Evolutionary conservation across 179 eudicot species (phyloP), one percentile per base, ranked within the genome.

Genomic region (Sideroxylon spinosum): DNA sequence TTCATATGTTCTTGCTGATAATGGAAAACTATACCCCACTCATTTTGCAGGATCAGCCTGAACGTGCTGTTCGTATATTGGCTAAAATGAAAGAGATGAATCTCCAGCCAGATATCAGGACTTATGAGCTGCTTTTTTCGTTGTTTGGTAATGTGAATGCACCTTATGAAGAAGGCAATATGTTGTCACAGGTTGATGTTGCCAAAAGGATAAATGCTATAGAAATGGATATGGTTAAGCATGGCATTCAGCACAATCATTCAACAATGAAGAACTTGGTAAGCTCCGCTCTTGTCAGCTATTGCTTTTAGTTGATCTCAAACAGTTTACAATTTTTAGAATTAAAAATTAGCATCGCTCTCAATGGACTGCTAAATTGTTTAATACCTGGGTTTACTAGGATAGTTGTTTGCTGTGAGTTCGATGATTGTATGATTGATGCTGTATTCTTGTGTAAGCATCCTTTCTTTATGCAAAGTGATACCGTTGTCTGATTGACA

Each of bases 81-180:
- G 94, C 91, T 82, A 88, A 84, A 82, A 91, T 95, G 99, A 89
- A 87, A 79, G 72, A 83, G 48, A 75, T 77, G 86, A 83, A 87
- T 65, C 72, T 91, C 68, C 84, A 74, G 66, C 94, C 91, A 50
- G 74, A 88, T 82, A 83, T 88, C 76, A 80, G 85, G 80, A 95
- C 95, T 57, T 95, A 93, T 81, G 98, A 87, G 81, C 85, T 90
- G 19, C 84, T 95, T 25, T 92, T 95, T 83, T 88, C 92, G 23
- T 88, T 95, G 84, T 93, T 93, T 84, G 93, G 93, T 71, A 88
- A 88, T 61, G 92, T 89, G 46, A 91, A 95, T 91, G 91, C 90
- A 49, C 99, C 98, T 3, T 95, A 91, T 82, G 99, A 95, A 82
- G 84, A 87, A 55, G 94, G 93, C 70, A 86, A 89, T 81, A 78